Conservation (phyloP, 2,329 filamentous ascomycete species). For the Arthrobotrys pseudoclavata region DNA sequence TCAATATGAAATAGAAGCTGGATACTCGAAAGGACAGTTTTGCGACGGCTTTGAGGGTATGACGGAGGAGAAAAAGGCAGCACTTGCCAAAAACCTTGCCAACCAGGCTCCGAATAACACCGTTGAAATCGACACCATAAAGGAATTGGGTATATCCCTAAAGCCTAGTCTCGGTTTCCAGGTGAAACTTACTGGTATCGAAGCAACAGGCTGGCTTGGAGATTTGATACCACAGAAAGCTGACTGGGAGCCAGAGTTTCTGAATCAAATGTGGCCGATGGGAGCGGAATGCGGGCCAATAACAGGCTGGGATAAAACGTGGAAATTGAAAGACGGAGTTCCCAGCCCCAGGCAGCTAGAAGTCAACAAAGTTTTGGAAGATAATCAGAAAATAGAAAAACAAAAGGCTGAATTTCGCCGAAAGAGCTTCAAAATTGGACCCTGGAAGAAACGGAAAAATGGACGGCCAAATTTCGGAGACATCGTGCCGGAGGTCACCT, state of each 20-base stretch:
- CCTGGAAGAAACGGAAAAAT: neutral
- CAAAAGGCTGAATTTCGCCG: neutral
- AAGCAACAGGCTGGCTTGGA: constrained; percentile 3
- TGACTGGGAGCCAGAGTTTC: constrained; percentile 24
- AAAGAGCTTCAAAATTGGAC: neutral
- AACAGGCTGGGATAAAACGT: neutral
- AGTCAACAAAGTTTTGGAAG: neutral
- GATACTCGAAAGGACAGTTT: constrained; percentile 4
- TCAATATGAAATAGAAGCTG: constrained; percentile 10
- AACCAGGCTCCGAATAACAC: neutral
- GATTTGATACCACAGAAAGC: constrained; percentile 10
- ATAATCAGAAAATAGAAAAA: neutral
- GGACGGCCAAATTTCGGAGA: neutral
- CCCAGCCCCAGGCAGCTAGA: neutral
- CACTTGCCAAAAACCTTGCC: neutral
- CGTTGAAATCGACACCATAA: neutral
- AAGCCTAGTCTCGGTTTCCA: constrained; percentile 16
- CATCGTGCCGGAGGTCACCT: neutral
- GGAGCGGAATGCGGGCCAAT: neutral
- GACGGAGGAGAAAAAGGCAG: neutral
- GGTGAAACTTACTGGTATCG: constrained; percentile 18
- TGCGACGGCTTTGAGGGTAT: constrained; percentile 4
- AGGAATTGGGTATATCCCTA: constrained; percentile 4
- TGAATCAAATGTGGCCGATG: constrained; percentile 10
- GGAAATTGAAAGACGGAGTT: neutral